Base-by-base conservation (phyloP, 2,329 filamentous ascomycete species). In the Neonectria ditissima region DNA sequence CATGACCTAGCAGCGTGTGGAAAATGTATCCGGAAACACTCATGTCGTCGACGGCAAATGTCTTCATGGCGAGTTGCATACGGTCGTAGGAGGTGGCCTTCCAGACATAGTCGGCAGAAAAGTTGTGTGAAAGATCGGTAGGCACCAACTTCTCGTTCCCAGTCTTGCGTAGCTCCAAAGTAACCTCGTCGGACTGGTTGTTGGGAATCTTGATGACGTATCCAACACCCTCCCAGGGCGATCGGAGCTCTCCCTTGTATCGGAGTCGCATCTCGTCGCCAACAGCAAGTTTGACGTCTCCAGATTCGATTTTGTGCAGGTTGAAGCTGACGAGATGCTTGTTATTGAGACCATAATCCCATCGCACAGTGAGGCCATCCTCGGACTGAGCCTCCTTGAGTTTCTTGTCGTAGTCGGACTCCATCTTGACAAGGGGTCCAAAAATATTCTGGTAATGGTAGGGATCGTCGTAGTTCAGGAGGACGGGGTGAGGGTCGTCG, bases 151-250 rank as follows among this genome's bases (percentile, higher is more conserved):
- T 98, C 82, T 98, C 94, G 76, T 97, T 97, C 65, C 93, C 94
- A 67, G 96, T 95, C 74, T 96, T 93, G 70, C 96, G 92, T 76
- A 99, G 82, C 78, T 99, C 96, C 68, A 99, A 91, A 10, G 92
- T 97, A 55, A 99, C 96, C 78, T 99, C 95, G 74, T 99, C 96
- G 14, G 94, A 97, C 82, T 97, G 94, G 80, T 98, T 98, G 85
- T 99, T 98, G 22, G 96, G 97, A 64, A 99, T 98, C 82, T 99
- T 99, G 82, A 98, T 94, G 65, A 99, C 96, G 79, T 99, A 99
- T 68, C 96, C 96, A 34, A 99, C 96, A 39, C 96, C 96, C 78
- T 99, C 96, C 96, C 96, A 99, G 63, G 93, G 89, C 14, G 92
- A 87, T 44, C 94, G 92, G 53, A 99, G 84, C 79, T 98, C 96